Percentiles rank a stretch among this genome's conserved stretches.
phyloP scores from a whole-genome alignment of 1,139 yeast genomes.

The Candida neerlandica region DNA sequence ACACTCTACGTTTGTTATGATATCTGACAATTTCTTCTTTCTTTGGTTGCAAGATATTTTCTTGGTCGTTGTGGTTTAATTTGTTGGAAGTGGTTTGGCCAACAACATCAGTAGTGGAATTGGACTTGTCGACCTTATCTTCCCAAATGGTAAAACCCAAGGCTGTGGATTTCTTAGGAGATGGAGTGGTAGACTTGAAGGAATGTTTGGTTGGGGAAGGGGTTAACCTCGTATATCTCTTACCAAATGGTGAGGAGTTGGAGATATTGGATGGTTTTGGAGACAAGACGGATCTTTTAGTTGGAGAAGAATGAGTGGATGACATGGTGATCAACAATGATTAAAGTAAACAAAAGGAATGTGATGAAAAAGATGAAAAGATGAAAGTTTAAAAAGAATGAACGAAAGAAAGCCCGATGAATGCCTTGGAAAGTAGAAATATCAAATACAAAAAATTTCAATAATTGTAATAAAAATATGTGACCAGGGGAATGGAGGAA shows the following conservation, averaged over 20 bases:
- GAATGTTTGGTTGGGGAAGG: conserved; percentile 9
- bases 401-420: no score
- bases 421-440: not conserved
- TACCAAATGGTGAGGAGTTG: conserved; percentile 23
- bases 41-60: conserved; percentile 48
- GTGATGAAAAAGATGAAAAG: not conserved
- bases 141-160: conserved; percentile 41
- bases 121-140: conserved; percentile 24
- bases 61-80: conserved; percentile 42
- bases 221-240: conserved; percentile 24
- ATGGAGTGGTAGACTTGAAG: conserved; percentile 13
- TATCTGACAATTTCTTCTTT: conserved; percentile 18
- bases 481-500: no score
- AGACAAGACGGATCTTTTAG: conserved; percentile 34
- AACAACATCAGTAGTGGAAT: conserved; percentile 11
- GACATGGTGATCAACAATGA: conserved; percentile 24
- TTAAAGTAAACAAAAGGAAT: not conserved
- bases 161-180: conserved; percentile 25
- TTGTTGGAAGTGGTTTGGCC: conserved; percentile 22
- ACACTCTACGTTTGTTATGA: conserved; percentile 29
- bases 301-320: conserved; percentile 31
- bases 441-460: no score
- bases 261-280: conserved; percentile 35
- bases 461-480: no score
- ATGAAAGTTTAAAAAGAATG: no score